Conservation (phyloP, 2,329 filamentous ascomycete species). For the Penicillium sp. region DNA sequence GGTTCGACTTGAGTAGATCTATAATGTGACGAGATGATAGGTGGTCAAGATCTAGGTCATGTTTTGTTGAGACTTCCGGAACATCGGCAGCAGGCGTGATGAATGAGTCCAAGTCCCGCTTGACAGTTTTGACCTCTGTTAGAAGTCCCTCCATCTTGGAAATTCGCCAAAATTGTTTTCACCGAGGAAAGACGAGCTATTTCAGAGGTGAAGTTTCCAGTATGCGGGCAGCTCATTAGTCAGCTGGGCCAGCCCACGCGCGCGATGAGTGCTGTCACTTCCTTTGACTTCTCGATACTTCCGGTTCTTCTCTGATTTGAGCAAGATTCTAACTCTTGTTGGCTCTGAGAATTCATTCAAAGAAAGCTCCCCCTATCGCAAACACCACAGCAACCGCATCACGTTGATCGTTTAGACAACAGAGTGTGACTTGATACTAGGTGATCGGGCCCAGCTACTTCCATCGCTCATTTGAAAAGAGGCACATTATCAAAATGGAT, state of each 20-base stretch:
- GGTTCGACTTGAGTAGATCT: conserved; percentile 43
- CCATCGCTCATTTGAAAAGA: not conserved
- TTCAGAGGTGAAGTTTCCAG: conserved; percentile 24
- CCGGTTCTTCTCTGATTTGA: not conserved
- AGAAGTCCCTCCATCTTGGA: conserved; percentile 42
- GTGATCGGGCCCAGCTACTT: not conserved
- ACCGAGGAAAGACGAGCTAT: conserved; percentile 18
- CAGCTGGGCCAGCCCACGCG: conserved; percentile 12
- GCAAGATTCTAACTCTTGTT: not conserved
- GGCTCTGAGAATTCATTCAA: not conserved
- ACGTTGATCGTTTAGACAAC: not conserved
- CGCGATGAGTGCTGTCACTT: conserved; percentile 10
- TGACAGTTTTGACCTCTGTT: conserved; percentile 42
- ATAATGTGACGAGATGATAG: conserved; percentile 37
- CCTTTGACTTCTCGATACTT: conserved; percentile 8
- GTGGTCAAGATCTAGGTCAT: conserved; percentile 18
- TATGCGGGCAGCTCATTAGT: conserved; percentile 33
- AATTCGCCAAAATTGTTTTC: conserved; percentile 6
- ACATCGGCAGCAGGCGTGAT: conserved; percentile 18
- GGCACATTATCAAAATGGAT: conserved; percentile 4
- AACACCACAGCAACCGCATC: not conserved
- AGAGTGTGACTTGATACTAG: not conserved
- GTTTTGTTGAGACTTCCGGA: conserved; percentile 11
- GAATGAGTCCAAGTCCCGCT: conserved; percentile 20
- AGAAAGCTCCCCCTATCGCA: not conserved